Base-by-base conservation (phyloP, 2,329 filamentous ascomycete species). In the Hortaea sp. region DNA sequence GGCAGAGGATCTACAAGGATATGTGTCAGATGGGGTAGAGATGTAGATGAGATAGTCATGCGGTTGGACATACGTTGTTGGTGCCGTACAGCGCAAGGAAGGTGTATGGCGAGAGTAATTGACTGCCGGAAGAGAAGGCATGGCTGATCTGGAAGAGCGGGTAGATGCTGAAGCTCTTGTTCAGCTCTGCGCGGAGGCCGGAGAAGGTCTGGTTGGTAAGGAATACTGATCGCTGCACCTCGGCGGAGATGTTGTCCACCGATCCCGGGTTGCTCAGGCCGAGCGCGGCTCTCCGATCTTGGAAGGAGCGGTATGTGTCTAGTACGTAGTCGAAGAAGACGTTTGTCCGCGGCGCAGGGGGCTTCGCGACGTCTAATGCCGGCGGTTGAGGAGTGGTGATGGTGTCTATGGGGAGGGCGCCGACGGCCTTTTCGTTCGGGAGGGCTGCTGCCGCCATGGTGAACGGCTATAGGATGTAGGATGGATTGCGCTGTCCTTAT, bases 91-190 rank as follows among this genome's bases (percentile, higher is more conserved):
- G 80, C 54, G 86, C 87, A 57, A 88, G 87, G 71, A 97, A 95
- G 46, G 87, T 88, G 71, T 98, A 98, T 34, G 92, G 92, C 66
- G 89, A 89, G 67, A 94, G 76, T 57, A 85, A 82, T 70, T 95
- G 88, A 39, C 78, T 79, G 59, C 92, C 90, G 79, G 95, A 87
- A 46, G 90, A 84, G 68, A 98, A 92, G 59, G 92, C 87, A 73
- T 98, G 92, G 55, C 90, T 95, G 59, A 95, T 85, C 71, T 97
- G 90, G 77, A 98, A 98, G 57, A 97, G 74, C 48, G 92, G 92
- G 48, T 82, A 80, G 67, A 94, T 80, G 77, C 88, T 92, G 72
- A 97, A 94, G 64, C 88, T 82, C 77, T 95, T 97, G 66, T 88
- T 95, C 66, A 97, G 75, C 69, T 98, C 92, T 67, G 90, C 94